Base-by-base conservation (phyloP, 257 asterid species). In the Salvia rosmarinus region DNA sequence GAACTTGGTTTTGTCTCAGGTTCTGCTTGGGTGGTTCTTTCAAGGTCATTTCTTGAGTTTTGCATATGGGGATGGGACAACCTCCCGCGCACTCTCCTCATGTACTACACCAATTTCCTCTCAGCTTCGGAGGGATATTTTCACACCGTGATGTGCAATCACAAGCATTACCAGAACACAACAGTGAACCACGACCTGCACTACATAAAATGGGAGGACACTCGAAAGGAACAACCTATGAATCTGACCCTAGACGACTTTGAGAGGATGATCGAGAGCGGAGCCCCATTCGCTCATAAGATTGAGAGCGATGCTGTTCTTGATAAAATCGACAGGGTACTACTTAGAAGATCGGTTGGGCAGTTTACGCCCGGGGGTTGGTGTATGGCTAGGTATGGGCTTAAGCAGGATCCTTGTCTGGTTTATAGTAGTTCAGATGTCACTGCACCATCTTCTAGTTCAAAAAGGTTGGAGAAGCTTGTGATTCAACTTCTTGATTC, bases 51-150 rank as follows among this genome's bases (percentile, higher is more conserved):
- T 79, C 88, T 91, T 0, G 97, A 91, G 85, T 95, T 95, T n/a
- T 89, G 91, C 86, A 88, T 95, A 21, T 89, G 96, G 97, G 97
- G 98, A 1, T 95, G 98, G 98, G 99, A 95, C 67, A 95, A 91
- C 83, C 97, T 95, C 59, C 98, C 99, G 0, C 98, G 98, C 42
- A 91, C 94, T 9, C 98, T 95, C 16, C 88, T 95, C 32, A 76
- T 95, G 97, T 95, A 91, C 88, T 95, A 81, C 88, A 83, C 99
- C 1, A 95, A 95, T 55, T 89, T 88, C 87, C 84, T 91, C 71
- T 90, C 90, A n/a, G 88, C 99, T 11, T 70, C 84, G 0, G 98
- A 95, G 70, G 92, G 98, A 12, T 95, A 91, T 77, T 95, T 95
- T 84, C 99, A 95, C 81, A 95, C 98, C 0, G 83, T 89, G 64